Conservation (phyloP, 179 eudicot genomes). For the Carnegiea gigantea region DNA sequence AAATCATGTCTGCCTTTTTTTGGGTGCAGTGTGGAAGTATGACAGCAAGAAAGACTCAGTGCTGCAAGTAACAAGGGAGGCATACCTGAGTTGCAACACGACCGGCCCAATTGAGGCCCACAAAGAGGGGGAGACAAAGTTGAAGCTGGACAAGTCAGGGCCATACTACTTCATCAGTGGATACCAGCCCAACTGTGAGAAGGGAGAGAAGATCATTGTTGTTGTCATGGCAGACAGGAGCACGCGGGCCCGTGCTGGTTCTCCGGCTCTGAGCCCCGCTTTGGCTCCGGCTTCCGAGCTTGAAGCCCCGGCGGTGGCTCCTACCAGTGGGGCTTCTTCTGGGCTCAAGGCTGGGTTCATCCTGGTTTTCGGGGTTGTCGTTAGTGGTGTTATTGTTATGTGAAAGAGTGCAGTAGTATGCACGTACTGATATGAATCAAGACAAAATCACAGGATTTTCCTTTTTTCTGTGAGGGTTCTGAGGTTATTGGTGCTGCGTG, state of each 20-base stretch:
- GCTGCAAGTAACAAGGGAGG: conserved; percentile 40
- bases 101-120: conserved; percentile 29
- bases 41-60: conserved; percentile 50
- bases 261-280: conserved; percentile 23
- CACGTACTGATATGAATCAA: not conserved
- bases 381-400: conserved; percentile 23
- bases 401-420: not conserved
- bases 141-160: conserved; percentile 32
- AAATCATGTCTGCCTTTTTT: not conserved
- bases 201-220: conserved; percentile 46
- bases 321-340: conserved; percentile 39
- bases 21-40: conserved; percentile 53
- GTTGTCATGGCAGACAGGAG: conserved; percentile 40
- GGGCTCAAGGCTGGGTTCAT: conserved; percentile 32
- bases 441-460: conserved; percentile 36
- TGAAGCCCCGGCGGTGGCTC: conserved; percentile 47
- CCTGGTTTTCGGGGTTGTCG: conserved; percentile 31
- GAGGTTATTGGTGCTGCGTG: not conserved
- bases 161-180: conserved; percentile 51
- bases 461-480: not conserved
- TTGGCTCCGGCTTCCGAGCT: conserved; percentile 39
- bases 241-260: not conserved
- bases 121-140: conserved; percentile 32
- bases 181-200: conserved; percentile 29
- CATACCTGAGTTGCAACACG: conserved; percentile 39